Base-by-base conservation (phyloP, 768 basidiomycete species). In the Leucosporidium scottii region DNA sequence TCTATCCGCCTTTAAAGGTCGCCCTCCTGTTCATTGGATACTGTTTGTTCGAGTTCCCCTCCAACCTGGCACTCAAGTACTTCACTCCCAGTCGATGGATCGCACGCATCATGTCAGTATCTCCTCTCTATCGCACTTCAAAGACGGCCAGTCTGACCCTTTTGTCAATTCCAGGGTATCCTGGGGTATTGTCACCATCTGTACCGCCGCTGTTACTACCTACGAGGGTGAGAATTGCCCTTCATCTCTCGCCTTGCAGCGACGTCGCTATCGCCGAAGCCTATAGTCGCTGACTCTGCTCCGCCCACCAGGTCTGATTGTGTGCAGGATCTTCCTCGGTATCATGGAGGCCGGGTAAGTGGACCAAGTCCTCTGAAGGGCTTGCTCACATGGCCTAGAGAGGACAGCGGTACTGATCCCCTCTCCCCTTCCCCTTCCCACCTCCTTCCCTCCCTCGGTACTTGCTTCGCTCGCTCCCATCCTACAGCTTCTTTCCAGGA, bases 101-200 rank as follows among this genome's bases (percentile, higher is more conserved):
- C 51, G 31, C 61, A 0, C 20, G 64, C 3, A 70, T 70, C 53
- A 60, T 44, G 39, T 31, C 28, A 56, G 55, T 27, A 31, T 13
- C 9, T 28, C 12, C 8, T 31, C 20, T 20, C 12, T 20, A 4
- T 9, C 28, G 10, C 6, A 9, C 15, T n/a, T 8, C 3, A 20
- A 7, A 51, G 18, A 7, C 25, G 4, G 28, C 25, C 2, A 30
- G 28, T n/a, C 55, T 56, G 27, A 56, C 10, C n/a, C 7, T 20
- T 3, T 51, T 5, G 8, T 28, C 9, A 7, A 8, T 31, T 28
- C 3, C 4, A 1, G 62, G 64, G 47, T 70, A 21, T 66, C 58
- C 7, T 70, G 64, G 64, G 61, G 57, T 0, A 66, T 70, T 51
- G 65, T 70, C n/a, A 66, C 68, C 1, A 59, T 66, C 44, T 66